Evolutionary conservation across 257 asterid genomes (phyloP).

Genomic region (Ballota nigra): DNA sequence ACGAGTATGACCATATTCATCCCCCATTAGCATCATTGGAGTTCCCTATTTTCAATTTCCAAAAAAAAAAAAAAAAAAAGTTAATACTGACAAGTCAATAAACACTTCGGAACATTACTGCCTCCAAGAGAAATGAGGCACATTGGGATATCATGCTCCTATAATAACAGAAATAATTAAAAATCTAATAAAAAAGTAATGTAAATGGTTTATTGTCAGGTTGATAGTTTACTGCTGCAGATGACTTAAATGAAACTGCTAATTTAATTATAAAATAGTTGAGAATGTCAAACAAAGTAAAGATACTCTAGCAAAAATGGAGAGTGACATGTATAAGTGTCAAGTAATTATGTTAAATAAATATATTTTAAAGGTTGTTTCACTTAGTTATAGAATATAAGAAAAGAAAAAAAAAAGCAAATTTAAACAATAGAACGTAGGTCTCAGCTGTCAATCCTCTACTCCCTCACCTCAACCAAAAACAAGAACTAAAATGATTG

Average conservation of each 20-base stretch:
- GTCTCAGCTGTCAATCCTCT: too few relatives aligned
- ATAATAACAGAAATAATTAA: constrained; percentile 6
- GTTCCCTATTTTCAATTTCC: constrained; percentile 72
- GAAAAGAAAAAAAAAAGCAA: too few relatives aligned
- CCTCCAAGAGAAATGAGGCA: constrained; percentile 2
- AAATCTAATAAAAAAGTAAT: not conserved
- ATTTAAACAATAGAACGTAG: too few relatives aligned
- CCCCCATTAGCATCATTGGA: constrained; percentile 99
- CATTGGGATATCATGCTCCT: constrained; percentile 1
- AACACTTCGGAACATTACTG: constrained; percentile 4
- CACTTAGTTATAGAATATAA: too few relatives aligned
- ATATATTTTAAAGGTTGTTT: not conserved
- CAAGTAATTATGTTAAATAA: not conserved
- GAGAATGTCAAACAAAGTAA: not conserved
- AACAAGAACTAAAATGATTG: too few relatives aligned
- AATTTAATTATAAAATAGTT: too few relatives aligned
- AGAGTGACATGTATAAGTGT: not conserved
- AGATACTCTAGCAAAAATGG: not conserved
- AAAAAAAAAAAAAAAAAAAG: constrained; percentile 9
- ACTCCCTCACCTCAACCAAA: too few relatives aligned
- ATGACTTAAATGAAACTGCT: not conserved
- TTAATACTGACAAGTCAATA: not conserved
- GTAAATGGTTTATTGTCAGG: not conserved
- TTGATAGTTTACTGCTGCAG: not conserved
- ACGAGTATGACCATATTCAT: constrained; percentile 96